A percentile compares a stretch with the other conserved stretches of the same genome.
phyloP scores from a whole-genome alignment of 139 green algal species.

The Closterium sp. region DNA sequence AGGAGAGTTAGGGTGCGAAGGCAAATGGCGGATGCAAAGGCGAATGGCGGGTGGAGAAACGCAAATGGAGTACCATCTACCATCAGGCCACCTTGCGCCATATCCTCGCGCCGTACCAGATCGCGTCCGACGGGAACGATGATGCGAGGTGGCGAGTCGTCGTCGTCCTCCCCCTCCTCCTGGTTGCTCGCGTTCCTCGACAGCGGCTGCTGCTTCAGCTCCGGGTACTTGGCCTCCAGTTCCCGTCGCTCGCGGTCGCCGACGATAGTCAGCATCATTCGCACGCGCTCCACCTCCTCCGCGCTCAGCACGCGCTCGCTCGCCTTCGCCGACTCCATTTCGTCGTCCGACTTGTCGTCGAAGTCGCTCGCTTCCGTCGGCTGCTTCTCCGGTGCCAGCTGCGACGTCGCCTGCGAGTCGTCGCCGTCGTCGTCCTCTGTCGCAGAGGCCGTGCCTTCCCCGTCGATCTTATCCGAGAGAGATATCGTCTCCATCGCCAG shows the following conservation, averaged over 20 bases:
- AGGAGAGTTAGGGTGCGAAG: too few relatives aligned
- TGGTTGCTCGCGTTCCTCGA: background rate
- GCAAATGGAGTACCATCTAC: too few relatives aligned
- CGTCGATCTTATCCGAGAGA: background rate
- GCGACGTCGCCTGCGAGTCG: background rate
- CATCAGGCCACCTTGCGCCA: too few relatives aligned
- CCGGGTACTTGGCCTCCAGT: background rate
- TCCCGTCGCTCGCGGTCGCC: background rate
- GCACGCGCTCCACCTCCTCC: background rate
- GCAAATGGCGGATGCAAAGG: too few relatives aligned
- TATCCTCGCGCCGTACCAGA: background rate
- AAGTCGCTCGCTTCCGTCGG: background rate
- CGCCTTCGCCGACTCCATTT: background rate
- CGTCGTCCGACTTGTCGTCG: background rate
- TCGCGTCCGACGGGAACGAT: background rate
- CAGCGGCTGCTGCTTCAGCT: background rate
- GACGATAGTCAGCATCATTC: background rate
- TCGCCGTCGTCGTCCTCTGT: background rate
- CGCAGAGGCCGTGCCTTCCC: background rate
- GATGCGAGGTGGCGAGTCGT: background rate
- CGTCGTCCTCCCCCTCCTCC: background rate
- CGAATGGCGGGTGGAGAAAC: too few relatives aligned
- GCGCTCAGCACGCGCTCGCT: background rate
- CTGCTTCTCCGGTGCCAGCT: background rate
- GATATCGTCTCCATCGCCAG: background rate